Base-by-base conservation (phyloP, 805 yeast genomes). In the Nakazawaea siamensis region DNA sequence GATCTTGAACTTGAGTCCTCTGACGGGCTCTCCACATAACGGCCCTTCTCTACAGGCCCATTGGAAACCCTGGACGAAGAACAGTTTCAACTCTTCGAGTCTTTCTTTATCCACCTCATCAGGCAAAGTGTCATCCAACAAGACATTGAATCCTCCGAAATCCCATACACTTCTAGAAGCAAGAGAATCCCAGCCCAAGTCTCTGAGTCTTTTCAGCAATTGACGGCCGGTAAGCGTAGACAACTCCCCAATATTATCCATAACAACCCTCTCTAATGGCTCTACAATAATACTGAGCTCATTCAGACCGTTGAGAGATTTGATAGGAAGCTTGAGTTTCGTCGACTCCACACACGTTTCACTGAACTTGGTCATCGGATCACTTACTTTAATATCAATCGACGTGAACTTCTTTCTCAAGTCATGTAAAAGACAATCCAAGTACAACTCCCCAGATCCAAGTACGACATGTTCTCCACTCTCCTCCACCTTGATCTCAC, bases 31-130 rank as follows among this genome's bases (percentile, higher is more conserved):
- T 41, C 82, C 95, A 42, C 94, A 76, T n/a, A 92, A 60, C 0
- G 99, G 98, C 0, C 98, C 98, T 47, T 84, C 95, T 37, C 74
- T 65, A 0, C 73, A 65, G 2, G 81, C 80, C 92, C 95, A 83
- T 46, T 71, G 68, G 57, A 90, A 92, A 0, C 97, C 98, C 44
- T 78, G 80, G 2, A 62, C 57, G 1, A 88, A 68, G 2, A 74
- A 62, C 5, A 71, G 76, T 41, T 73, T 77, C 19, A 70, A 62
- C 0, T 58, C 34, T 1, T 47, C 39, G 23, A 82, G 46, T 9
- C 58, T 35, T 18, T 58, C 57, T 48, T 75, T 76, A 48, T 84
- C 82, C 1, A 80, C 78, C 38, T 82, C 92, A 19, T 66, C 76
- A 0, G 78, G 68, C 3, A 88, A 49, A 0, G 94, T 83, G 46